phyloP scores from a whole-genome alignment of 345 rosid species.

The Euclidium syriacum region DNA sequence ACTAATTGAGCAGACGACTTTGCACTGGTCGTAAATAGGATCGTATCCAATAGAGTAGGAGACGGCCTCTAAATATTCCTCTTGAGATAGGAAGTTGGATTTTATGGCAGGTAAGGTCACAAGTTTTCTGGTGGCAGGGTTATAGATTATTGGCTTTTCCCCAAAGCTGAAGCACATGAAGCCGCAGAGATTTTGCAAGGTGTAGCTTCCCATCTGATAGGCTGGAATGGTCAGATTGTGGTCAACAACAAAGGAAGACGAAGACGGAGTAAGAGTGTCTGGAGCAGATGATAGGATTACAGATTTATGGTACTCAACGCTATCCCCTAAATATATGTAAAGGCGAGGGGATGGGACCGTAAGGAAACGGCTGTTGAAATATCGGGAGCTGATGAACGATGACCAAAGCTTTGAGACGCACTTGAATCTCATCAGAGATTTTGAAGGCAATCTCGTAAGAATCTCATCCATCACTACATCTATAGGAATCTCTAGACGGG shows the following conservation, averaged over 20 bases:
- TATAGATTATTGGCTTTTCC: neutral
- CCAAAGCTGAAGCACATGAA: neutral
- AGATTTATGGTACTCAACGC: neutral
- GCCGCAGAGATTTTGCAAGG: neutral
- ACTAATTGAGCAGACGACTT: neutral
- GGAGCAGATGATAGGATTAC: neutral
- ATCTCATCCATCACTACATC: neutral
- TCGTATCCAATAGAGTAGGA: too few species aligned
- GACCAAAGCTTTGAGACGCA: too few species aligned
- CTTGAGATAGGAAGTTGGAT: neutral
- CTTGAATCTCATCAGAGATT: neutral
- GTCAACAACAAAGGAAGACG: neutral
- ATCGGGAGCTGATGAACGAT: too few species aligned
- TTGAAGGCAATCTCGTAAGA: neutral
- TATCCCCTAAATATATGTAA: neutral
- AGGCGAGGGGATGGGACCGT: neutral
- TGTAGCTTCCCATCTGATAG: neutral
- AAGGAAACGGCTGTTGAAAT: too few species aligned
- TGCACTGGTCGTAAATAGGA: too few species aligned
- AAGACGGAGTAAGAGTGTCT: neutral
- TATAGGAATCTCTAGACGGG: neutral
- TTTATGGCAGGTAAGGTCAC: neutral
- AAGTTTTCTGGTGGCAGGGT: neutral
- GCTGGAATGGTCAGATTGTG: neutral
- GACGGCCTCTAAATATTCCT: too few species aligned